Base-by-base conservation (phyloP, 345 rosid genomes). In the Firmiana major region DNA sequence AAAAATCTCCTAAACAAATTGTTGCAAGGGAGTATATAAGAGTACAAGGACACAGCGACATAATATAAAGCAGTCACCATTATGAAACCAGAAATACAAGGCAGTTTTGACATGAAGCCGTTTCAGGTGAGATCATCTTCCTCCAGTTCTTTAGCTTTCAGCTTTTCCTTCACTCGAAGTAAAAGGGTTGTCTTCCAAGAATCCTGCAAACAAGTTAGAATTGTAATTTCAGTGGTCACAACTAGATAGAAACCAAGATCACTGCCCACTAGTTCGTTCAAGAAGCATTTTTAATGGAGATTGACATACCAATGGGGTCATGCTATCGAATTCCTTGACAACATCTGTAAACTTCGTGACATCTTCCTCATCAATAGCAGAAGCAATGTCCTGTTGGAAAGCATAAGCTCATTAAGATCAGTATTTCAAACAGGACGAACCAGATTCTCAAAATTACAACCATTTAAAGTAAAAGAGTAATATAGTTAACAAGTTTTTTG, bases 291-390 rank as follows among this genome's bases (percentile, higher is more conserved):
- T 9, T 19, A 53, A 34, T 53, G 45, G 46, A n/a, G n/a, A 53
- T n/a, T 22, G 59, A 71, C 75, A 38, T 90, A 97, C 99, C 98
- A 97, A 84, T 3, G 97, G 92, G 74, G 98, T 93, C 99, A 97
- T 97, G 92, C 98, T 88, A 78, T 97, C 98, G 72, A 87, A 97
- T 83, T 97, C 99, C 93, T 97, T 94, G 48, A 97, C 88, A 76
- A 86, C 93, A 54, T 91, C 95, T 38, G 97, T 92, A 79, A 97
- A 97, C 86, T 90, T 90, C 28, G 86, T 84, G n/a, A 94, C 74
- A 77, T 97, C 99, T 89, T 97, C 99, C 85, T 97, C 99, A 75
- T 97, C 98, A 17, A 94, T 81, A 26, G 97, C 91, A 84, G 93
- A 77, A 66, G 97, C 92, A 81, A 94, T 85, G 75, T 91, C 97